Evolutionary conservation across 768 basidiomycete genomes (phyloP).

Genomic region (Leucocoprinus sp.): DNA sequence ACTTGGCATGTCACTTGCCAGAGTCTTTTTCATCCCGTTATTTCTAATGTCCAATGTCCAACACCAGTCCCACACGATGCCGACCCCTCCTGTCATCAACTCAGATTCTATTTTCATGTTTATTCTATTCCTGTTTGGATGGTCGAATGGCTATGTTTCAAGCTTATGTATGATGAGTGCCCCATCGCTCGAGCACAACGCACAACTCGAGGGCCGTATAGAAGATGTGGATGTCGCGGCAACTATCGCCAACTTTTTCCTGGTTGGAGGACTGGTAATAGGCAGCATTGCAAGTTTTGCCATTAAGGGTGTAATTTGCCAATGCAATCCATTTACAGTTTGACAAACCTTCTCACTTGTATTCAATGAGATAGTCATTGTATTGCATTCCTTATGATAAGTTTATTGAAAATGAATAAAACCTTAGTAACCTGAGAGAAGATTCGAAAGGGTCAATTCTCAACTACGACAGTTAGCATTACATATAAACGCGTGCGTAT

Average conservation of each 20-base stretch:
- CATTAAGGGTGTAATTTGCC: constrained; percentile 59
- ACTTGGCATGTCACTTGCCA: constrained; percentile 51
- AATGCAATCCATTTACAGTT: constrained; percentile 62
- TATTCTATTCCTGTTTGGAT: constrained; percentile 65
- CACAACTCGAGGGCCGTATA: constrained; percentile 51
- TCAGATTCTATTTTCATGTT: constrained; percentile 74
- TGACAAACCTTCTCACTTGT: constrained; percentile 11
- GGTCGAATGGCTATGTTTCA: constrained; percentile 74
- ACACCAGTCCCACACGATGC: constrained; percentile 26
- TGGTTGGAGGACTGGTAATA: constrained; percentile 65
- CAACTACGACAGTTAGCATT: background rate
- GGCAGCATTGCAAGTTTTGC: constrained; percentile 81
- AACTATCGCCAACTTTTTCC: constrained; percentile 68
- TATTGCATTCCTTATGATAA: too few species aligned
- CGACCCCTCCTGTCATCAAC: constrained; percentile 47
- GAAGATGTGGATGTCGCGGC: constrained; percentile 85
- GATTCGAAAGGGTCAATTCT: background rate
- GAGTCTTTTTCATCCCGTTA: constrained; percentile 78
- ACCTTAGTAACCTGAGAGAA: too few species aligned
- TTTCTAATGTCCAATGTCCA: constrained; percentile 87
- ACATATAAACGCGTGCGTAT: background rate
- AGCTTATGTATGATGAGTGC: constrained; percentile 78
- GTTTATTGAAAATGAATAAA: too few species aligned
- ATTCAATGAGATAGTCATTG: background rate
- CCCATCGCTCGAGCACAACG: constrained; percentile 75